phyloP scores from a whole-genome alignment of 2,329 filamentous ascomycete genomes.

The Cryphonectria nitschkei region DNA sequence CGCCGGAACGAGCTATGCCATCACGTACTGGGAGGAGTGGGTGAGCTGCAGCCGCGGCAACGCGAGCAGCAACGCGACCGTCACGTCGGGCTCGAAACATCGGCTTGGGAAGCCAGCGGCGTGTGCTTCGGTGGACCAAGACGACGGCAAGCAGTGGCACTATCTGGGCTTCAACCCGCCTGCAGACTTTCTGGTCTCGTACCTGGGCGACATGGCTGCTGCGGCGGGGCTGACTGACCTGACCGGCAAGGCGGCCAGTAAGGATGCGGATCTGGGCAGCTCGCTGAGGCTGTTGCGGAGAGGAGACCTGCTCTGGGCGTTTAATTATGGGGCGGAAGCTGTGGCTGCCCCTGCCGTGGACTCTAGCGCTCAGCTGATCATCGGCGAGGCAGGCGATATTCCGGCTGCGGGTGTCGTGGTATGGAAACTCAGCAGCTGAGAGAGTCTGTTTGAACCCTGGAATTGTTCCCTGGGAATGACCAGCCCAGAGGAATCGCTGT shows the following conservation, averaged over 20 bases:
- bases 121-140: constrained; percentile 19
- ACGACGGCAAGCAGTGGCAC: constrained; percentile 25
- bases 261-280: constrained; percentile 30
- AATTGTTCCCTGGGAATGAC: too few species aligned
- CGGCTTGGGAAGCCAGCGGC: constrained; percentile 31
- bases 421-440: constrained; percentile 26
- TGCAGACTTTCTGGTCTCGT: constrained; percentile 31
- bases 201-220: constrained; percentile 32
- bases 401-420: constrained; percentile 31
- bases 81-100: constrained; percentile 32
- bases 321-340: constrained; percentile 32
- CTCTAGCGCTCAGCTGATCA: constrained; percentile 15
- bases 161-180: constrained; percentile 34
- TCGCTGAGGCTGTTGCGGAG: constrained; percentile 29
- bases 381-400: constrained; percentile 30
- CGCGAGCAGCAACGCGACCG: constrained; percentile 28
- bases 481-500: neutral
- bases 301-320: constrained; percentile 32
- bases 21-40: constrained; percentile 32
- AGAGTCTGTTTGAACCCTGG: neutral
- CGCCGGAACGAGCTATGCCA: constrained; percentile 29
- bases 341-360: constrained; percentile 27
- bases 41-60: constrained; percentile 29
- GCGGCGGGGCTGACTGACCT: constrained; percentile 28
- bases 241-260: constrained; percentile 28